Conservation (phyloP, 1,284 basidiomycete species). For the Puccinia triticina region DNA sequence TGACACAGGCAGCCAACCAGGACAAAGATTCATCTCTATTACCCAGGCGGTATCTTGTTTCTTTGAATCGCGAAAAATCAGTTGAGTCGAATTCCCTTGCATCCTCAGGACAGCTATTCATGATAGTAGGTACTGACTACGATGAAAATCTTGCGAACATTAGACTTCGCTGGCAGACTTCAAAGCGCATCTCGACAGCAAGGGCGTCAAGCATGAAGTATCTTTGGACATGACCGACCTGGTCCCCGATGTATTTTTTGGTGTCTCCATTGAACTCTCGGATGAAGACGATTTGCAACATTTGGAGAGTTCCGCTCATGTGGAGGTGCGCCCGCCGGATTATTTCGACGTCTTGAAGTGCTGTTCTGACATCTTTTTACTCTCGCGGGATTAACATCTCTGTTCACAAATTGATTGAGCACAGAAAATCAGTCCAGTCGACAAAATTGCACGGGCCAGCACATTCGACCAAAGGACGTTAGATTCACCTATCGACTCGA, state of each 20-base stretch:
- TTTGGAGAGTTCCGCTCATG: neutral
- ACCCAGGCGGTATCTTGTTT: conserved; percentile 3
- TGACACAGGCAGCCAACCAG: too few species aligned
- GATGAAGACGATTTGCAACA: neutral
- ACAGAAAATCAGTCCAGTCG: conserved; percentile 6
- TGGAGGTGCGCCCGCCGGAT: neutral
- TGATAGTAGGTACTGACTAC: neutral
- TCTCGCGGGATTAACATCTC: neutral
- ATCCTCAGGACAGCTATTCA: neutral
- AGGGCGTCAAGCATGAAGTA: neutral
- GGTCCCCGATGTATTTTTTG: conserved; percentile 10
- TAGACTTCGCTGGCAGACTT: conserved; percentile 4
- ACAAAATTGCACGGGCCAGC: neutral
- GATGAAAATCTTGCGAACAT: neutral
- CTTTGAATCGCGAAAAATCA: neutral
- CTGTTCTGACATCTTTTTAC: neutral
- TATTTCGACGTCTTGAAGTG: neutral
- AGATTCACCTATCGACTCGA: neutral
- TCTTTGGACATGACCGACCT: neutral
- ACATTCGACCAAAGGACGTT: neutral
- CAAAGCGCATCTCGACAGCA: neutral
- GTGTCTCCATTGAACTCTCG: neutral
- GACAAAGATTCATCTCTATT: neutral
- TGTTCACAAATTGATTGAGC: too few species aligned
- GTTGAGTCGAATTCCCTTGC: neutral